Conservation (phyloP, 2,329 filamentous ascomycete species). For the Myriosclerotinia scirpicola region DNA sequence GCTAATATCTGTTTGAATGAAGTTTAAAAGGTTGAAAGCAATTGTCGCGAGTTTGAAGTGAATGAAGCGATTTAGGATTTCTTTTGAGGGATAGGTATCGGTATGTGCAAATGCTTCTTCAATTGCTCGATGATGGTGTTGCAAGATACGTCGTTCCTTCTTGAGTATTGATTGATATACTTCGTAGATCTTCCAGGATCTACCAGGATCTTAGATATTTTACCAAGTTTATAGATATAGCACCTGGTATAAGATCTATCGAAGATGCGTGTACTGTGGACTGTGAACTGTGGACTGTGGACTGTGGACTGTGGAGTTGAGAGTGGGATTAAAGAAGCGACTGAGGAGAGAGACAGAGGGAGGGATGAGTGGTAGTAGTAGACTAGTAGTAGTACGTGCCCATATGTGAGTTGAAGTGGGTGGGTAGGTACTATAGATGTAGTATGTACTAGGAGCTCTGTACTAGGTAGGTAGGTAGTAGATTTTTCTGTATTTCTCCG, state of each 20-base stretch:
- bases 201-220: conserved; percentile 18
- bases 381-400: neutral
- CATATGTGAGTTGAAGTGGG: neutral
- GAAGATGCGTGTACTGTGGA: conserved; percentile 4
- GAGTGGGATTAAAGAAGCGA: neutral
- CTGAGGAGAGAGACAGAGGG: neutral
- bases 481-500: no score
- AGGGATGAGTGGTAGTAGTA: neutral
- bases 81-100: neutral
- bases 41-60: neutral
- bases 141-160: neutral
- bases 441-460: neutral
- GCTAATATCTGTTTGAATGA: neutral
- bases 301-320: neutral
- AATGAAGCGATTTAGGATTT: conserved; percentile 1
- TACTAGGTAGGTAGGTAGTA: neutral
- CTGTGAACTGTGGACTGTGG: neutral
- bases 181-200: conserved; percentile 18
- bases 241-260: neutral
- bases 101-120: conserved; percentile 15
- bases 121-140: conserved; percentile 18
- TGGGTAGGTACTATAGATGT: neutral
- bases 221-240: conserved; percentile 1
- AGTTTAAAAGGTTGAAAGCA: neutral
- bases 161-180: neutral